Percentiles rank a stretch among this genome's conserved stretches.
Conservation (phyloP, 805 yeast species). For the Teunomyces atbi region DNA sequence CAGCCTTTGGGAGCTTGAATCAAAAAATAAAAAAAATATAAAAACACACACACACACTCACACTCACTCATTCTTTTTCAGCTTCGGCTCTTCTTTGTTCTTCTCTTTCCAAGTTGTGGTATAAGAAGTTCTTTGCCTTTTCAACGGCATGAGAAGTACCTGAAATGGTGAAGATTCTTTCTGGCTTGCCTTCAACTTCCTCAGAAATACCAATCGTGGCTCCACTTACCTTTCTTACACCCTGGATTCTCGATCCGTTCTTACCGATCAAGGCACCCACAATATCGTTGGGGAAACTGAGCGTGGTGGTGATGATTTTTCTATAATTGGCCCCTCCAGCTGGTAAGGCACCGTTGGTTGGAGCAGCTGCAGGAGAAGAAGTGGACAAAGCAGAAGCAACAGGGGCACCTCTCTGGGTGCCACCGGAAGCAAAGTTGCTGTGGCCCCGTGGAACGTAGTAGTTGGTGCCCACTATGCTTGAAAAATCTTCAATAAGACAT, state of each 20-base stretch:
- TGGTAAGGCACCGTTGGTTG: not conserved
- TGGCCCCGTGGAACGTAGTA: constrained; percentile 55
- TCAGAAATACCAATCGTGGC: constrained; percentile 76
- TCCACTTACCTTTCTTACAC: constrained; percentile 73
- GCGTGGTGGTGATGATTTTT: constrained; percentile 34
- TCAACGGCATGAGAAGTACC: constrained; percentile 60
- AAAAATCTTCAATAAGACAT: constrained; percentile 73
- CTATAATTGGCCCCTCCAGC: constrained; percentile 7
- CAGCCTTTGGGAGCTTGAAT: not conserved
- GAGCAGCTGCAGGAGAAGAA: not conserved
- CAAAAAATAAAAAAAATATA: not conserved
- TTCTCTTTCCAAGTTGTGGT: constrained; percentile 58
- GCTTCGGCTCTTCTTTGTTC: constrained; percentile 40
- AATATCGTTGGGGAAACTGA: constrained; percentile 71
- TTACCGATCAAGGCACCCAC: constrained; percentile 91
- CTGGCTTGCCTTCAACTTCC: constrained; percentile 60
- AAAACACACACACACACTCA: not conserved
- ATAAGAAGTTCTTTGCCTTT: constrained; percentile 55
- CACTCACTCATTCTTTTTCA: constrained; percentile 4
- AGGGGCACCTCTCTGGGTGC: not conserved
- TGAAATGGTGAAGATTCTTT: constrained; percentile 67
- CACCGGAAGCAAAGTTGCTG: constrained; percentile 4
- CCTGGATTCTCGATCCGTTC: constrained; percentile 82
- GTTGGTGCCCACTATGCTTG: constrained; percentile 60
- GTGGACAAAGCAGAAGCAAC: not conserved